A percentile compares a stretch with the other conserved stretches of the same genome.
Evolutionary conservation across 805 yeast species (phyloP).

Genomic region (Clavispora carvajalis): DNA sequence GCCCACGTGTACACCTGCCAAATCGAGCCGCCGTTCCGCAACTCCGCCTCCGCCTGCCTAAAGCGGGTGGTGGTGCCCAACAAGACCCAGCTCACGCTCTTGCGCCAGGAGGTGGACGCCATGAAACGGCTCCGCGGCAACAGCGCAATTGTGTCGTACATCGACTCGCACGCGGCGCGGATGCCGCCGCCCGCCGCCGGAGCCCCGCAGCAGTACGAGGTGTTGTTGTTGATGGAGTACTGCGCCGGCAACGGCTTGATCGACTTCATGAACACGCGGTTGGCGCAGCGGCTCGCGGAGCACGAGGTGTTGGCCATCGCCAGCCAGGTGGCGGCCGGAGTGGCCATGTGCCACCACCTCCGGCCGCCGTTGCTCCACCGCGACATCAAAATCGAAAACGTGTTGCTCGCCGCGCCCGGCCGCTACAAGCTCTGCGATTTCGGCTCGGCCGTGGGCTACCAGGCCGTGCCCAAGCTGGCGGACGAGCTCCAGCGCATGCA

Average conservation of each 20-base stretch:
- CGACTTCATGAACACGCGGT: constrained; percentile 72
- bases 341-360: constrained; percentile 72
- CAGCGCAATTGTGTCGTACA: constrained; percentile 77
- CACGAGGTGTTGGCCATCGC: constrained; percentile 62
- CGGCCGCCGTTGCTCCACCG: constrained; percentile 69
- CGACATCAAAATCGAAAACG: constrained; percentile 81
- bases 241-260: constrained; percentile 72
- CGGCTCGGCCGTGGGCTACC: constrained; percentile 68
- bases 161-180: constrained; percentile 92
- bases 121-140: constrained; percentile 85
- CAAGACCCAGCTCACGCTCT: constrained; percentile 71
- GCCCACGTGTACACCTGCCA: constrained; percentile 88
- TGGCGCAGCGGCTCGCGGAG: constrained; percentile 63
- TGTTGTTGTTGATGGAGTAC: constrained; percentile 73
- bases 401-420: constrained; percentile 53
- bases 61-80: constrained; percentile 95
- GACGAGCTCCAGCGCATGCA: constrained; percentile 57
- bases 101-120: constrained; percentile 95
- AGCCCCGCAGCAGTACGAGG: constrained; percentile 57
- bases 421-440: constrained; percentile 73
- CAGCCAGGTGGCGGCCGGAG: constrained; percentile 67
- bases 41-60: constrained; percentile 63
- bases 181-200: constrained; percentile 22
- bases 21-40: constrained; percentile 55
- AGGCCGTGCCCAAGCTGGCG: constrained; percentile 56